Percentiles rank a stretch among this genome's conserved stretches.
phyloP scores from a whole-genome alignment of 2,329 filamentous ascomycete species.

The Colletotrichum viniferum region DNA sequence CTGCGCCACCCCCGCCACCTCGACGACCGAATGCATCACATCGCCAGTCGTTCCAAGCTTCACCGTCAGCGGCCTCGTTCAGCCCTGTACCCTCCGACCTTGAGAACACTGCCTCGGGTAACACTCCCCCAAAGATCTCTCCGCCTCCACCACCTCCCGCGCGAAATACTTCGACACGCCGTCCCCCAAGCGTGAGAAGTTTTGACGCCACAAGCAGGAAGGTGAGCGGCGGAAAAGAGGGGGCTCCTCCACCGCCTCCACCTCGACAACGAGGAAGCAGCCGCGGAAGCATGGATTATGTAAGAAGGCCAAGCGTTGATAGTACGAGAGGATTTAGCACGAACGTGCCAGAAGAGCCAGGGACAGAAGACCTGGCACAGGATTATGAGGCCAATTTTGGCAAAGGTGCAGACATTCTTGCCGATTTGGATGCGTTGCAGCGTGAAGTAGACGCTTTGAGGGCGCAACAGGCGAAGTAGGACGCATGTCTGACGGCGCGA shows the following conservation, averaged over 20 bases:
- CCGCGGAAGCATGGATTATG: slow-evolving; percentile 44
- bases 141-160: slow-evolving; percentile 52
- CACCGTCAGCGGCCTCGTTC: slow-evolving; percentile 2
- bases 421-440: slow-evolving; percentile 74
- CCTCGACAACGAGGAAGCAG: slow-evolving; percentile 52
- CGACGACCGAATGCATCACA: slow-evolving; percentile 48
- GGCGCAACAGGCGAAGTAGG: slow-evolving; percentile 38
- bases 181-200: slow-evolving; percentile 47
- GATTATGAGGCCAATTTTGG: slow-evolving; percentile 28
- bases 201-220: slow-evolving; percentile 36
- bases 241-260: slow-evolving; percentile 52
- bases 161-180: slow-evolving; percentile 46
- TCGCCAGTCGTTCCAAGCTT: slow-evolving; percentile 27
- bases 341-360: slow-evolving; percentile 30
- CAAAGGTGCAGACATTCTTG: slow-evolving; percentile 65
- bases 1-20: slow-evolving; percentile 57
- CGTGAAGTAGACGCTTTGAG: slow-evolving; percentile 75
- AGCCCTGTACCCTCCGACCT: background rate
- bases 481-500: background rate
- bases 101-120: background rate
- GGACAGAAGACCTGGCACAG: slow-evolving; percentile 24
- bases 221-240: slow-evolving; percentile 7
- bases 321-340: slow-evolving; percentile 24
- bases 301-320: slow-evolving; percentile 37
- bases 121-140: slow-evolving; percentile 23